Evolutionary conservation across 2,329 filamentous ascomycete genomes (phyloP).

Genomic region (Claviceps arundinis): DNA sequence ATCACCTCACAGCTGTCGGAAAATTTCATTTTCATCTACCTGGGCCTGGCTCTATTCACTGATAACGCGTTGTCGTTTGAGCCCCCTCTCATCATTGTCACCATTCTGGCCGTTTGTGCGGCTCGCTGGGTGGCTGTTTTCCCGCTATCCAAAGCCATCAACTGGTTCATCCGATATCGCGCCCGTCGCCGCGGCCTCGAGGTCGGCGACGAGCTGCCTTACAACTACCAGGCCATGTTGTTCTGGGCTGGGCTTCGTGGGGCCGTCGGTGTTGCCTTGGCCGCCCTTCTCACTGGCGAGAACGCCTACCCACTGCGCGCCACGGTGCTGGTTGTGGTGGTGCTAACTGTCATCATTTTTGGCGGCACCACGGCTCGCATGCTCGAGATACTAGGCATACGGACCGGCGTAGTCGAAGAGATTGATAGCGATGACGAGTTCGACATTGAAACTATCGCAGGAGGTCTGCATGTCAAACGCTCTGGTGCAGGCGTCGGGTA

Average conservation of each 20-base stretch:
- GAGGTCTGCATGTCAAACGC: slow-evolving; percentile 68
- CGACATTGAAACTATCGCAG: slow-evolving; percentile 70
- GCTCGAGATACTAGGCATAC: slow-evolving; percentile 93
- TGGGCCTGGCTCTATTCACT: slow-evolving; percentile 88
- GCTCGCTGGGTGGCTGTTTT: slow-evolving; percentile 93
- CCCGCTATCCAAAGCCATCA: slow-evolving; percentile 77
- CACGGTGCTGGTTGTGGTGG: slow-evolving; percentile 93
- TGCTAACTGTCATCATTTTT: slow-evolving; percentile 96
- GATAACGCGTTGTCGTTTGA: slow-evolving; percentile 82
- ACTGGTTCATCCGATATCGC: slow-evolving; percentile 82
- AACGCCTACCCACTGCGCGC: slow-evolving; percentile 76
- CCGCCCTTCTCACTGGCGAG: slow-evolving; percentile 71
- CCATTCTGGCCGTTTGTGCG: slow-evolving; percentile 79
- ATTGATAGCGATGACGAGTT: slow-evolving; percentile 98
- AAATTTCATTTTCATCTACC: slow-evolving; percentile 99
- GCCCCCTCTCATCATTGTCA: slow-evolving; percentile 87
- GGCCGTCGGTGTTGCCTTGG: slow-evolving; percentile 88
- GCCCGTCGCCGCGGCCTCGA: slow-evolving; percentile 62
- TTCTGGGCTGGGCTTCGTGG: slow-evolving; percentile 96
- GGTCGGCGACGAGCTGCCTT: slow-evolving; percentile 75
- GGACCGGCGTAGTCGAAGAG: slow-evolving; percentile 91
- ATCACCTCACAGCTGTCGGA: slow-evolving; percentile 89
- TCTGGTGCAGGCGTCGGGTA: slow-evolving; percentile 66
- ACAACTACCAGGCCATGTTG: slow-evolving; percentile 98
- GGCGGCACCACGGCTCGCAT: slow-evolving; percentile 94